Percentiles rank a stretch among this genome's conserved stretches.
phyloP scores from a whole-genome alignment of 1,139 yeast species.

The Suhomyces panamericanus region DNA sequence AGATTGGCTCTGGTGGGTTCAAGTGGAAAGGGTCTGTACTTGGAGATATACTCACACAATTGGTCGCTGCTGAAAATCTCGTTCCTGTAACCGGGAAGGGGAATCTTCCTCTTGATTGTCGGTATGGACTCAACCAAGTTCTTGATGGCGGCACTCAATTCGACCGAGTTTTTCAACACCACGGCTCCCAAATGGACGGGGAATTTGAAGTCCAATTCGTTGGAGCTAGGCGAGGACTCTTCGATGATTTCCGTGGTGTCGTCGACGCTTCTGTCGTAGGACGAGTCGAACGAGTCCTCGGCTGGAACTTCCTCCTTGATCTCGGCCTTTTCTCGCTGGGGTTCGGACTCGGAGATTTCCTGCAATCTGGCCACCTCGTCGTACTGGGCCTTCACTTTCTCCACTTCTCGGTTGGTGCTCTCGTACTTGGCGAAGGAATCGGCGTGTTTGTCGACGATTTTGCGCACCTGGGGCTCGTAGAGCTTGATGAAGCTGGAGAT shows the following conservation, averaged over 20 bases:
- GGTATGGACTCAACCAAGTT: slow-evolving; percentile 29
- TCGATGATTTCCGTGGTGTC: slow-evolving; percentile 4
- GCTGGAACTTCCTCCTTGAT: slow-evolving; percentile 14
- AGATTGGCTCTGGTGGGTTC: slow-evolving; percentile 41
- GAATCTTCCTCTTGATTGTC: slow-evolving; percentile 34
- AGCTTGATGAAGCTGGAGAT: slow-evolving; percentile 38
- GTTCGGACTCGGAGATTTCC: slow-evolving; percentile 24
- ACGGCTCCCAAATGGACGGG: slow-evolving; percentile 38
- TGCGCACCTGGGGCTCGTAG: slow-evolving; percentile 38
- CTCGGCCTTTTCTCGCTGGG: slow-evolving; percentile 12
- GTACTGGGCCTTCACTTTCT: slow-evolving; percentile 32
- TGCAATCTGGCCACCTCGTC: slow-evolving; percentile 33
- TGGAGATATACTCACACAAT: slow-evolving; percentile 32
- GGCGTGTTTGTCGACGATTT: slow-evolving; percentile 26
- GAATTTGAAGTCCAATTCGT: slow-evolving; percentile 23
- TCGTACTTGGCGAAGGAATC: slow-evolving; percentile 32
- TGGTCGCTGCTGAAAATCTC: slow-evolving; percentile 45
- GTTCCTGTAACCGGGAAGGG: slow-evolving; percentile 43
- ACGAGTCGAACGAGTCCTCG: slow-evolving; percentile 6
- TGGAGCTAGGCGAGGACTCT: slow-evolving; percentile 1
- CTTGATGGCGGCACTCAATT: slow-evolving; percentile 25
- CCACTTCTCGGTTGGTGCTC: slow-evolving; percentile 27
- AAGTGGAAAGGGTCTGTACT: slow-evolving; percentile 34
- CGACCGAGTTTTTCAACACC: slow-evolving; percentile 17
- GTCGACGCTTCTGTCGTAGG: slow-evolving; percentile 5